Base-by-base conservation (phyloP, 2,329 filamentous ascomycete species). In the Elsinoe fawcettii region DNA sequence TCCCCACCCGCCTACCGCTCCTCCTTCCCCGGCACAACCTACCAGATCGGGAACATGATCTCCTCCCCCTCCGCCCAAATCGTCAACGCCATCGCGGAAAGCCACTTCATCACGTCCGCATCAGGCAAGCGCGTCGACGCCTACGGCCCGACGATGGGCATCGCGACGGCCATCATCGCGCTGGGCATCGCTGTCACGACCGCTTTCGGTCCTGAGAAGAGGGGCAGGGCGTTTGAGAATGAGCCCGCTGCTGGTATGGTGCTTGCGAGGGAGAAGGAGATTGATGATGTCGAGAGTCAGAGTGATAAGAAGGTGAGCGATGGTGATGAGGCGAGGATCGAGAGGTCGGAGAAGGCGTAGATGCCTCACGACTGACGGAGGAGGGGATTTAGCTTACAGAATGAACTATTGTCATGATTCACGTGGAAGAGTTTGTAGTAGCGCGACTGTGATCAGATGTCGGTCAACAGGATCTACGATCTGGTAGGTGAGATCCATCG, bases 121-220 rank as follows among this genome's bases (percentile, higher is more conserved):
- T 73, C 75, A 8, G 86, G 86, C 2, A 68, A 82, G 57, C 69
- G 67, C 2, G 86, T 83, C 1, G 80, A 87, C 53, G 85, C 85
- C 0, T 90, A 90, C 63, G 87, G 86, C 0, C 86, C 84, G 0
- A 81, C 81, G 14, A 91, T 90, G 87, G 87, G 80, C 11, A 75
- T 90, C 57, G 86, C 84, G 2, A 90, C 87, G 2, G 87, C 84
- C 1, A 90, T 91, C 63, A 89, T 90, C 61, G 85, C 83, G 0
- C 46, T 81, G 0, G 87, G 86, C 1, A 90, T 91, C 60, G 75
- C 79, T 9, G 66, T 85, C 20, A 89, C 86, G 0, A 81, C 83
- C 3, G 81, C 85, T 27, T 66, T 90, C 56, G 88, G 88, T 0
- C 87, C 86, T 0, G 88, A 91, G 78, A 86, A 84, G 73, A 79